Conservation (phyloP, 208 protist genomes). For the Wallacemonas collosoma region DNA sequence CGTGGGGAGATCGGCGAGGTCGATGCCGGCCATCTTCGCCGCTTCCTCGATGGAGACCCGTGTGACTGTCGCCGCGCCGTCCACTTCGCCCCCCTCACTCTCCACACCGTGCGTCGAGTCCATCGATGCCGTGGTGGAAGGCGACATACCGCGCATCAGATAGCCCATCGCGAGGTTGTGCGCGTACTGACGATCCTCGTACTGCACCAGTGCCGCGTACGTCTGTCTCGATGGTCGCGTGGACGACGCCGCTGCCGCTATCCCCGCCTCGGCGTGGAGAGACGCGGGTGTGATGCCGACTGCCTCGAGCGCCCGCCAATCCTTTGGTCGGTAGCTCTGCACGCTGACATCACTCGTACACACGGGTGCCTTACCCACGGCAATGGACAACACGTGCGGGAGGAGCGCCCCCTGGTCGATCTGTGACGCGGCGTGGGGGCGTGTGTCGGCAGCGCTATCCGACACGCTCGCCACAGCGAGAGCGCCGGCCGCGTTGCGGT, state of each 20-base stretch:
- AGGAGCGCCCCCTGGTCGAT: neutral
- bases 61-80: neutral
- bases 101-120: neutral
- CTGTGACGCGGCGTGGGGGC: neutral
- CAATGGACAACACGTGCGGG: neutral
- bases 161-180: slow-evolving; percentile 3
- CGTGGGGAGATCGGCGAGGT: neutral
- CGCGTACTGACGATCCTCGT: slow-evolving; percentile 3
- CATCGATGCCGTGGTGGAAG: neutral
- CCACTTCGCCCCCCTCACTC: neutral
- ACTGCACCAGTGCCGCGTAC: neutral
- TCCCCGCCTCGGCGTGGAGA: neutral
- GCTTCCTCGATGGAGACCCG: neutral
- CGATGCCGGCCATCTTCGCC: slow-evolving; percentile 1
- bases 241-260: neutral
- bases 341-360: slow-evolving; percentile 4
- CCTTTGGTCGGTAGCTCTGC: slow-evolving; percentile 6
- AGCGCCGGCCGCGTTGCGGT: slow-evolving; percentile 10
- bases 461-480: slow-evolving; percentile 6
- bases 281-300: neutral
- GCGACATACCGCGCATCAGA: slow-evolving; percentile 5
- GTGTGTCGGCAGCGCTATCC: neutral
- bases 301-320: slow-evolving; percentile 12
- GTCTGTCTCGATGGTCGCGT: neutral
- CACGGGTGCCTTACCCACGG: neutral